A percentile compares a stretch with the other conserved stretches of the same genome.
phyloP scores from a whole-genome alignment of 2,329 filamentous ascomycete genomes.

The Pyrenophora teres region DNA sequence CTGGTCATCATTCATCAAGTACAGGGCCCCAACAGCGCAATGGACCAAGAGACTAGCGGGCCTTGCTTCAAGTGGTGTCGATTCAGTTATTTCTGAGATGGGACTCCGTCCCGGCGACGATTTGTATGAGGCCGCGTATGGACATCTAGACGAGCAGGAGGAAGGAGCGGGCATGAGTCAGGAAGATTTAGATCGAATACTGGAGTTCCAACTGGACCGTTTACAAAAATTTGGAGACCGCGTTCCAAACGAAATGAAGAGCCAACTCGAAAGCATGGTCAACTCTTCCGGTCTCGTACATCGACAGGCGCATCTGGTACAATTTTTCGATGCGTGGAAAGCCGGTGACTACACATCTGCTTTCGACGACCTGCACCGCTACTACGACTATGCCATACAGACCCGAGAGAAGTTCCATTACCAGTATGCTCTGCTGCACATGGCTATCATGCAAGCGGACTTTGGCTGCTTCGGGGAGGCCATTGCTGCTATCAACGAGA shows the following conservation, averaged over 20 bases:
- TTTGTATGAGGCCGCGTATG: conserved; percentile 58
- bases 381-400: conserved; percentile 96
- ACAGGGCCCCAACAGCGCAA: conserved; percentile 74
- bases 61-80: conserved; percentile 51
- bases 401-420: conserved; percentile 83
- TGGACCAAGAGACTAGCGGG: conserved; percentile 57
- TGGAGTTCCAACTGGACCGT: conserved; percentile 87
- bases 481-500: conserved; percentile 91
- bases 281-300: conserved; percentile 70
- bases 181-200: conserved; percentile 77
- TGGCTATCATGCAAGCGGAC: conserved; percentile 91
- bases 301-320: conserved; percentile 76
- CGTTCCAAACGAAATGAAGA: conserved; percentile 73
- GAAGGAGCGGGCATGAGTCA: conserved; percentile 63
- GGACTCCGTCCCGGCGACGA: conserved; percentile 57
- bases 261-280: conserved; percentile 71
- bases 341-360: conserved; percentile 87
- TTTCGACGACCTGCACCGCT: conserved; percentile 89
- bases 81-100: conserved; percentile 65
- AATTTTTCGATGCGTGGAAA: conserved; percentile 90
- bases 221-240: conserved; percentile 85
- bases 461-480: conserved; percentile 92
- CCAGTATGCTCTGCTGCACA: conserved; percentile 91
- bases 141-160: conserved; percentile 50
- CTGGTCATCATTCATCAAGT: conserved; percentile 82